These are phyloP conservation scores for Cenchrus fungigraminus DNA, from an alignment of 176 grass and related monocot species.

Conservation along the genomic window DNA sequence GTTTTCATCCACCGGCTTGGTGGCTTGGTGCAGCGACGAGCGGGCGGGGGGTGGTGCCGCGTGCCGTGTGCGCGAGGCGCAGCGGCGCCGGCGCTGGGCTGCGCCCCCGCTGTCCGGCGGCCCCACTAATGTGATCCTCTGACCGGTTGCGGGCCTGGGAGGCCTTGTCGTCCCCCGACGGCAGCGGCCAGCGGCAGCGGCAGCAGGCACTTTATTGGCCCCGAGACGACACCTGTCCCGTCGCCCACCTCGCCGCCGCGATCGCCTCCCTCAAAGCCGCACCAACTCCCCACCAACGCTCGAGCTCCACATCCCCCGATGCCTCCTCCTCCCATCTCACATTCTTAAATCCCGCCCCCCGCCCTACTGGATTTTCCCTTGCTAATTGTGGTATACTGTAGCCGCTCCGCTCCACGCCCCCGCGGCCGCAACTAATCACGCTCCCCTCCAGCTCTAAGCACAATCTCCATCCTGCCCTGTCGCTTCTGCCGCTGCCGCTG, in stretches of 20 bases:
- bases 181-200: constrained; percentile 14
- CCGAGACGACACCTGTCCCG: constrained; percentile 66
- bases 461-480: background rate
- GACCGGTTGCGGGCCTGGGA: background rate
- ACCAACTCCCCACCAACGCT: constrained; percentile 33
- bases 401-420: background rate
- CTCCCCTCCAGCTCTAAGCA: background rate
- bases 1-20: background rate
- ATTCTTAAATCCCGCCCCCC: background rate
- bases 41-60: background rate
- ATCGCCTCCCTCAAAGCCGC: constrained; percentile 58
- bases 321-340: background rate
- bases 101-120: constrained; percentile 17
- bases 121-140: constrained; percentile 15
- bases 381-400: constrained; percentile 52
- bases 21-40: background rate
- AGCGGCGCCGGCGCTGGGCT: background rate
- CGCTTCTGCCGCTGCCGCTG: constrained; percentile 15
- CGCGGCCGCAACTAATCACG: constrained; percentile 39
- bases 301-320: background rate
- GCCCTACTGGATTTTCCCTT: constrained; percentile 39
- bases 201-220: constrained; percentile 33
- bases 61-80: background rate
- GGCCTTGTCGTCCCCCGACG: constrained; percentile 29
- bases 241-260: constrained; percentile 46